Percentiles rank a stretch among this genome's conserved stretches.
Conservation (phyloP, 306 rosid species). For the Vigna unguiculata region DNA sequence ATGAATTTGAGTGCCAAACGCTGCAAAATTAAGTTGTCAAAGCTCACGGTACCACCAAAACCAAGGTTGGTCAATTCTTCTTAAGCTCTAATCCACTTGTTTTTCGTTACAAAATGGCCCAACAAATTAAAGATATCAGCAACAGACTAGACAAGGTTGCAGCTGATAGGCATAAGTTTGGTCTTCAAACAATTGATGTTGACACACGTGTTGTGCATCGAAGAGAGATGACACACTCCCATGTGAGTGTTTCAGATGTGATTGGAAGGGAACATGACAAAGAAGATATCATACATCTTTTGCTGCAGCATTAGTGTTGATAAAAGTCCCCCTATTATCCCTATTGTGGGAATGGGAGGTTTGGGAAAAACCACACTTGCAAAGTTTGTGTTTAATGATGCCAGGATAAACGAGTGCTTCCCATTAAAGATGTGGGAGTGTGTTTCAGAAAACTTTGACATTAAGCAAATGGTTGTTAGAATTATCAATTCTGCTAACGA, state of each 20-base stretch:
- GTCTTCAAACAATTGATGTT: conserved; percentile 6
- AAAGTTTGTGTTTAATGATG: conserved; percentile 28
- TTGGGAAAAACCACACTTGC: conserved; percentile 45
- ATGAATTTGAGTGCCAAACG: conserved; percentile 38
- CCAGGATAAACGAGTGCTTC: neutral
- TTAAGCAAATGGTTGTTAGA: neutral
- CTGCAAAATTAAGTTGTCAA: neutral
- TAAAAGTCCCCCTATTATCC: neutral
- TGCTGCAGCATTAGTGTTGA: conserved; percentile 1
- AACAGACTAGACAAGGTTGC: conserved; percentile 23
- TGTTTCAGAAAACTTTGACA: conserved; percentile 32
- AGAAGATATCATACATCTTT: neutral
- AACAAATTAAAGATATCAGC: conserved; percentile 2
- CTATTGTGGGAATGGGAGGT: conserved; percentile 42
- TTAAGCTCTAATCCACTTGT: conserved; percentile 3
- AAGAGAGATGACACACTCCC: conserved; percentile 29
- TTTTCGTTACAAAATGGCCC: neutral
- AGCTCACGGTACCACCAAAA: neutral
- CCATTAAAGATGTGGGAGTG: conserved; percentile 32
- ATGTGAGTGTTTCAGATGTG: neutral
- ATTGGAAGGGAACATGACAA: too few relatives aligned
- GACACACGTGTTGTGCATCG: neutral
- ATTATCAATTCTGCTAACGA: conserved; percentile 23
- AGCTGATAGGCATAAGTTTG: neutral
- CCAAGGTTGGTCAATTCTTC: conserved; percentile 24